Base-by-base conservation (phyloP, 1,139 yeast genomes). In the Casaregolazyma suthepensis region DNA sequence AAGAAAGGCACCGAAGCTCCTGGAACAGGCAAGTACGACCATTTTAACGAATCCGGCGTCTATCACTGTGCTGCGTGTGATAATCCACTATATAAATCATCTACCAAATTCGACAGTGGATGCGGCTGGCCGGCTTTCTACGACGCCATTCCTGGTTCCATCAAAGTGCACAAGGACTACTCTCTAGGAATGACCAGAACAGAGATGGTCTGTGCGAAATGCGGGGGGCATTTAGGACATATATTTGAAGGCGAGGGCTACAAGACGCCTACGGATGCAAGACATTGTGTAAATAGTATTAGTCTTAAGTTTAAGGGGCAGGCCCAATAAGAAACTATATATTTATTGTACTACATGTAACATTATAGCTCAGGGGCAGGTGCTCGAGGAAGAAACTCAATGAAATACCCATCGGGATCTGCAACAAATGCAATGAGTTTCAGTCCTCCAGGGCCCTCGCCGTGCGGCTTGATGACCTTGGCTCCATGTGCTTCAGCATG, bases 61-160 rank as follows among this genome's bases (percentile, higher is more conserved):
- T 93, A 89, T 67, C 75, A 75, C 54, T 93, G 99, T 72, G 97
- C 86, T 0, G 98, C 85, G 10, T 93, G 99, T 68, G 78, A 76
- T 50, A 75, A 79, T 48, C 96, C 97, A 7, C 72, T 93, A 43
- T 93, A 93, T 70, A 78, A 78, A 58, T 83, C 96, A 38, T 75
- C 77, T 46, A 79, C 96, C 13, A 93, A 93, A 71, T 93, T 94
- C 63, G 82, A 85, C 56, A 81, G 96, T 19, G 90, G 89, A 53
- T 93, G 99, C 70, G 99, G 99, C 2, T 93, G 99, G 99, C 99
- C 99, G 0, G 90, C 97, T 0, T 93, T 93, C 70, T 91, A 84
- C 67, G 85, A 87, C 55, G 96, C 96, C 3, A 73, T 91, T 51
- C 95, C 96, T 0, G 91, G 90, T 0, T 77, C 96, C 1, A 76